phyloP scores from a whole-genome alignment of 306 rosid genomes.

The Prunus kanzakura region DNA sequence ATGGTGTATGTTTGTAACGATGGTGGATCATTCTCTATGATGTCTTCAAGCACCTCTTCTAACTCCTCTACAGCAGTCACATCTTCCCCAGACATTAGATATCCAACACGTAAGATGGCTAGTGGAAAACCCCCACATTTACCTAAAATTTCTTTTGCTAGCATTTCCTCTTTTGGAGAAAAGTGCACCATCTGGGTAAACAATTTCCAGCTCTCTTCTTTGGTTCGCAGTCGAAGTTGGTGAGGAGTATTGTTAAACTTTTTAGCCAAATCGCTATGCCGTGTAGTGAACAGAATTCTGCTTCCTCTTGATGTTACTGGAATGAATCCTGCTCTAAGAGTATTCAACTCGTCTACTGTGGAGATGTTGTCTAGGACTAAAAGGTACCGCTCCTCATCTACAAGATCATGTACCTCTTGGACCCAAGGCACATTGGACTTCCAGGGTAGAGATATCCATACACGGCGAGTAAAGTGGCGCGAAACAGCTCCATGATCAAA shows the following conservation, averaged over 20 bases:
- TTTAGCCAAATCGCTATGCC: constrained; percentile 10
- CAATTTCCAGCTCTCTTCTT: constrained; percentile 32
- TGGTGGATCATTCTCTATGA: constrained; percentile 9
- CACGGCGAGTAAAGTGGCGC: constrained; percentile 19
- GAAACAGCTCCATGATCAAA: constrained; percentile 7
- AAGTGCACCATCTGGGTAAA: constrained; percentile 23
- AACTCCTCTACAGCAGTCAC: too few species aligned
- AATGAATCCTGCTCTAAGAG: background rate
- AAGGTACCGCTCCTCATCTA: constrained; percentile 10
- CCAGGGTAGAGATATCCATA: constrained; percentile 20
- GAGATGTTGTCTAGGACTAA: constrained; percentile 32
- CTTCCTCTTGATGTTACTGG: constrained; percentile 5
- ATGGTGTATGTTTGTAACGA: constrained; percentile 15
- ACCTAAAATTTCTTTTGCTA: constrained; percentile 17
- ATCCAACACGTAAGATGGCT: background rate
- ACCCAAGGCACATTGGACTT: background rate
- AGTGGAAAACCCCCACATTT: constrained; percentile 36
- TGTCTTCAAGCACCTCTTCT: background rate
- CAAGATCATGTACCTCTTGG: background rate
- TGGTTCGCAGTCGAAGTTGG: constrained; percentile 30
- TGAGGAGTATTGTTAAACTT: background rate
- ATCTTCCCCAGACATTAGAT: too few species aligned
- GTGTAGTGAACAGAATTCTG: constrained; percentile 33
- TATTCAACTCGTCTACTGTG: background rate
- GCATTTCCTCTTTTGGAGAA: constrained; percentile 10